Conservation (phyloP, 495 filamentous ascomycete genomes). For the Hypoxylon fuscum region DNA sequence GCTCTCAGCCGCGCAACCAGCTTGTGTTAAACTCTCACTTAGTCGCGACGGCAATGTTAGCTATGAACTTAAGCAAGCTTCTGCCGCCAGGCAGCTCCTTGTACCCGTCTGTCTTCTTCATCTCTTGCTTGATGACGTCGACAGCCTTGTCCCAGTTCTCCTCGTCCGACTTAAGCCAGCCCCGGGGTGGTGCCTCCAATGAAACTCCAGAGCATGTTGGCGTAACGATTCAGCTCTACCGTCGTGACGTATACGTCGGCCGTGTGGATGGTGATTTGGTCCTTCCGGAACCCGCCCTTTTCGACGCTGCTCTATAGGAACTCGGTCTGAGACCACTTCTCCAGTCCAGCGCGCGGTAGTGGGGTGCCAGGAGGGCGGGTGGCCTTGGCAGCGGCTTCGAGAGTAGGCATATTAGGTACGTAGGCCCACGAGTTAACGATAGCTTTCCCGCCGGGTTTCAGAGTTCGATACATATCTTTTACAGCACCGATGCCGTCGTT, state of each 20-base stretch:
- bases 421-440: constrained; percentile 28
- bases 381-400: constrained; percentile 10
- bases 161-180: constrained; percentile 31
- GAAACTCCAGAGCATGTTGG: constrained; percentile 30
- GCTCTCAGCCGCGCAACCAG: background rate
- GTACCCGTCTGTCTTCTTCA: constrained; percentile 28
- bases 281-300: constrained; percentile 24
- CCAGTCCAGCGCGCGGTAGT: constrained; percentile 12
- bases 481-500: constrained; percentile 28
- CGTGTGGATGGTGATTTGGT: constrained; percentile 8
- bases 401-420: constrained; percentile 1
- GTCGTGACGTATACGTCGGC: constrained; percentile 1
- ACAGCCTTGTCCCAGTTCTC: constrained; percentile 34
- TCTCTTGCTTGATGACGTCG: constrained; percentile 25
- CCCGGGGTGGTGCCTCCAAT: constrained; percentile 19
- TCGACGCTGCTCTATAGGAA: constrained; percentile 12
- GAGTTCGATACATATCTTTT: constrained; percentile 30
- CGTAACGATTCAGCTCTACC: constrained; percentile 15
- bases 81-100: background rate
- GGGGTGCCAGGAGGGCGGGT: constrained; percentile 18
- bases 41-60: background rate
- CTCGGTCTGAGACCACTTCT: constrained; percentile 16
- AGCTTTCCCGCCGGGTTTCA: constrained; percentile 25
- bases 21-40: constrained; percentile 1
- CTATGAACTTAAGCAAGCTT: background rate